Percentiles rank a stretch among this genome's conserved stretches.
phyloP scores from a whole-genome alignment of 257 asterid genomes.

The Cordia subcordata region DNA sequence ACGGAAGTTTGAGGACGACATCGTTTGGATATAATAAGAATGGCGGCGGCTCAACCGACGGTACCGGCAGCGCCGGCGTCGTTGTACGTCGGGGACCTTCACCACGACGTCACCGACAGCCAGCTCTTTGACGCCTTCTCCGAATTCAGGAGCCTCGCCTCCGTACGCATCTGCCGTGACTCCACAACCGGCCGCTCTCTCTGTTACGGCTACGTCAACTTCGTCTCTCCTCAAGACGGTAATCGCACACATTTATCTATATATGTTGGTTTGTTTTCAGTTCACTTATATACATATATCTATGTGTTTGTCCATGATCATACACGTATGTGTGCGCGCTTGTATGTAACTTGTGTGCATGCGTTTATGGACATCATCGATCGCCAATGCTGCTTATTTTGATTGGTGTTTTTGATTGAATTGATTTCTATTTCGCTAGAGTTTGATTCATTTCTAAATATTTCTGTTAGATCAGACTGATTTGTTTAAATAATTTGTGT shows the following conservation, averaged over 20 bases:
- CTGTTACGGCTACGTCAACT: conserved; percentile 46
- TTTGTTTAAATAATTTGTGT: neutral
- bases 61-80: conserved; percentile 22
- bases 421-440: neutral
- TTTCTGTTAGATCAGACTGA: neutral
- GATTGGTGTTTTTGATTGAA: neutral
- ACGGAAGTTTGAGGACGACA: neutral
- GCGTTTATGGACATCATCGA: neutral
- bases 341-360: neutral
- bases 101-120: conserved; percentile 25
- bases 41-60: conserved; percentile 21
- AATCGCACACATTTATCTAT: neutral
- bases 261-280: too few relatives aligned
- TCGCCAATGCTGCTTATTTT: neutral
- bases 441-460: neutral
- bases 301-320: too few relatives aligned
- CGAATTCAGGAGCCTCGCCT: conserved; percentile 24
- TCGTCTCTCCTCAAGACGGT: conserved; percentile 36
- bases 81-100: conserved; percentile 44
- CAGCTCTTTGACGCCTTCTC: conserved; percentile 33
- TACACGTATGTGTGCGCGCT: neutral
- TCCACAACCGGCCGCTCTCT: conserved; percentile 31
- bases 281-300: too few relatives aligned
- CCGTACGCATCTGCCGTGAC: conserved; percentile 40
- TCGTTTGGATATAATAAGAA: neutral